Evolutionary conservation across 345 rosid species (phyloP).

Genomic region (Cardamine resedifolia): DNA sequence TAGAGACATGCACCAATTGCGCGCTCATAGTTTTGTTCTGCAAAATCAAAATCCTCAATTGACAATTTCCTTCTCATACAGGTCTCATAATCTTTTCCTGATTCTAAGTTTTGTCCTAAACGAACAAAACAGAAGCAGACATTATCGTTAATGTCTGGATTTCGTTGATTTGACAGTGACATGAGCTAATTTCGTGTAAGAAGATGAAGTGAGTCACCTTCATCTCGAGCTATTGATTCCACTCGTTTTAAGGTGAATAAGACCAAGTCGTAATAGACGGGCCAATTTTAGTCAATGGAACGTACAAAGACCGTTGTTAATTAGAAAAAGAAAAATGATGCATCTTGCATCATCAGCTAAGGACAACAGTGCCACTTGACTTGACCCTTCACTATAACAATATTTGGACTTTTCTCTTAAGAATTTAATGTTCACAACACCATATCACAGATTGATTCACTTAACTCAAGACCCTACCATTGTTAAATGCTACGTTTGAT

Average conservation of each 20-base stretch:
- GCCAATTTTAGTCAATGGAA: conserved; percentile 6
- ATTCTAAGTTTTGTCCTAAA: neutral
- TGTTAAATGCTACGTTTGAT: conserved; percentile 5
- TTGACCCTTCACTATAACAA: conserved; percentile 22
- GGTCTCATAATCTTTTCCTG: neutral
- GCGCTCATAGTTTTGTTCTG: conserved; percentile 24
- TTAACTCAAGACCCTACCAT: neutral
- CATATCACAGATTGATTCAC: neutral
- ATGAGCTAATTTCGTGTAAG: neutral
- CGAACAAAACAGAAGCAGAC: neutral
- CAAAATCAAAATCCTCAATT: neutral
- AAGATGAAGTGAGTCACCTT: neutral
- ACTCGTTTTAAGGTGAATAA: conserved; percentile 19
- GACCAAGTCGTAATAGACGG: conserved; percentile 1
- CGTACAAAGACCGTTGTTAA: conserved; percentile 21
- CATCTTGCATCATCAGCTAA: conserved; percentile 9
- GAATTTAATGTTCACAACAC: neutral
- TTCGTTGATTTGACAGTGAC: conserved; percentile 9
- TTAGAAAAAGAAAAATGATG: neutral
- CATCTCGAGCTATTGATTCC: too few relatives aligned
- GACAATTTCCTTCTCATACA: neutral
- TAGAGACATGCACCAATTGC: conserved; percentile 17
- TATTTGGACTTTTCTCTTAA: conserved; percentile 25
- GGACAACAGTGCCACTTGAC: conserved; percentile 12
- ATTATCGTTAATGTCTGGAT: conserved; percentile 22